Base-by-base conservation (phyloP, 768 basidiomycete species). In the Suillus subalutaceus region DNA sequence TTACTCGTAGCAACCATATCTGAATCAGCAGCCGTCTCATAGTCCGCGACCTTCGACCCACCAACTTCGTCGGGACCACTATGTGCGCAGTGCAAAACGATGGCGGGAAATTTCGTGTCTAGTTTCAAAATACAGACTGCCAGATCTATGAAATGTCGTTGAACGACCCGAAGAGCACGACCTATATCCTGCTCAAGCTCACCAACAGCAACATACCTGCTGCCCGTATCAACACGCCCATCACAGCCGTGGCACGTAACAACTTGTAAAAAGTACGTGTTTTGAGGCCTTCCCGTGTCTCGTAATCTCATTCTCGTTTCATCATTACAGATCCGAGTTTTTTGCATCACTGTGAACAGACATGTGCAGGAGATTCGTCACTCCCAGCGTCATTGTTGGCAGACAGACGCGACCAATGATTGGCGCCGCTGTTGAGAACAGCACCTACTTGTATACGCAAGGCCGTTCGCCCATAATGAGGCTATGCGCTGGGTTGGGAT, bases 141-240 rank as follows among this genome's bases (percentile, higher is more conserved):
- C n/a, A 58, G 15, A 15, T 37, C 35, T 16, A 40, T 4, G n/a
- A 58, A 16, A 58, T 58, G 35, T 7, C 6, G 6, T 38, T 58
- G 15, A 23, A 58, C n/a, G 13, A 16, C 37, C 20, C 23, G 6
- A 38, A 37, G n/a, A 58, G 23, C n/a, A 38, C n/a, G n/a, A 3
- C 7, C 37, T 26, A 58, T 15, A 38, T 7, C 13, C 7, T 58
- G n/a, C 23, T 58, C 37, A 23, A 38, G 15, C 37, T 58, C 37
- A 38, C 37, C 15, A 23, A 12, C 23, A 30, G 15, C 37, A 9
- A 23, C 15, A 12, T n/a, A 1, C 23, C 57, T 4, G n/a, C 57
- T 58, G 37, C 57, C 13, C 12, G 57, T 23, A 58, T 58, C 37
- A 58, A 58, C 57, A 58, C 37, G 4, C 37, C 37, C n/a, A 58